Evolutionary conservation across 2,329 filamentous ascomycete species (phyloP).

Genomic region (Verticillium zaregamsianum): DNA sequence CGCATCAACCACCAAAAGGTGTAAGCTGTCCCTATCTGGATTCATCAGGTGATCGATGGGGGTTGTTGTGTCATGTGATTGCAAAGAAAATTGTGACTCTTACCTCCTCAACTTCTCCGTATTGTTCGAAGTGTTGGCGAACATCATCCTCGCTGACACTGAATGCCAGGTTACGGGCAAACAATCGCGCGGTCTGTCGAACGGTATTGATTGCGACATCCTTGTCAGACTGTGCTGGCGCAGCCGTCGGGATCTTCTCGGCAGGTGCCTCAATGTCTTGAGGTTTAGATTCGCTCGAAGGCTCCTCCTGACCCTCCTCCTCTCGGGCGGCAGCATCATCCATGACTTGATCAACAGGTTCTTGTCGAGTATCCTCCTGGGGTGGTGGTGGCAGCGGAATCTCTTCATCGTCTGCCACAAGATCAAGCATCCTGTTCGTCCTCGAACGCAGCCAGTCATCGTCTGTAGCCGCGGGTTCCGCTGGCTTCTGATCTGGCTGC

Average conservation of each 20-base stretch:
- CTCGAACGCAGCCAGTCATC: conserved; percentile 88
- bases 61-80: conserved; percentile 1
- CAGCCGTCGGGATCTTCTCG: conserved; percentile 14
- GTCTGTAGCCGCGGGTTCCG: conserved; percentile 53
- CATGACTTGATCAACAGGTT: conserved; percentile 8
- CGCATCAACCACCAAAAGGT: conserved; percentile 81
- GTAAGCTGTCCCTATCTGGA: conserved; percentile 99
- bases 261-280: conserved; percentile 21
- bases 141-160: conserved; percentile 74
- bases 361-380: conserved; percentile 12
- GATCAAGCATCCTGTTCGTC: conserved; percentile 80
- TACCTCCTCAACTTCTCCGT: conserved; percentile 85
- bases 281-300: background rate
- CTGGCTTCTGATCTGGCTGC: background rate
- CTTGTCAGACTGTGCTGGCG: conserved; percentile 16
- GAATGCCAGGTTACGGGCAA: conserved; percentile 86
- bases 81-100: conserved; percentile 33
- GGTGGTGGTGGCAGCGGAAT: conserved; percentile 17
- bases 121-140: conserved; percentile 64
- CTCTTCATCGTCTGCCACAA: conserved; percentile 69
- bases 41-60: conserved; percentile 68
- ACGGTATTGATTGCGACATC: conserved; percentile 56
- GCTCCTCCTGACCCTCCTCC: conserved; percentile 4
- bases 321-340: conserved; percentile 4
- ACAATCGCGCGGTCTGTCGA: conserved; percentile 70